These are phyloP conservation scores for Sarocladium oryzae DNA, from an alignment of 2,329 filamentous ascomycete genomes.

Conservation along the genomic window DNA sequence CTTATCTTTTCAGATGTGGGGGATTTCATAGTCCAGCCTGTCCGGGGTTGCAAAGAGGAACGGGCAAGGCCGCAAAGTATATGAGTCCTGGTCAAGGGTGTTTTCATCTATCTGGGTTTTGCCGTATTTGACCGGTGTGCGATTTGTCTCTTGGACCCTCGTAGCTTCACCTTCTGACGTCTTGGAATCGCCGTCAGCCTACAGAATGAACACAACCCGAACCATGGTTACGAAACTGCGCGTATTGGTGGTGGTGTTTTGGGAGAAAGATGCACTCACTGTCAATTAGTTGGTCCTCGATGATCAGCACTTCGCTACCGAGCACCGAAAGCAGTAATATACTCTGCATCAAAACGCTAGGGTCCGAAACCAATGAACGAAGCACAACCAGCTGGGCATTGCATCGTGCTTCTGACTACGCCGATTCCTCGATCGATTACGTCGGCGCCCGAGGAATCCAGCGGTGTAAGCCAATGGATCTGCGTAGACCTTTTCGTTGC, in stretches of 20 bases:
- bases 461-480: not conserved
- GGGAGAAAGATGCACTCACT: too few relatives aligned
- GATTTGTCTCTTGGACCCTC: too few relatives aligned
- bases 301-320: not conserved
- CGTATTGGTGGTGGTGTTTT: too few relatives aligned
- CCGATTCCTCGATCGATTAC: constrained; percentile 5
- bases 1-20: constrained; percentile 7
- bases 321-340: not conserved
- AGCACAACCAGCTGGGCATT: not conserved
- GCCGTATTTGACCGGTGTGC: not conserved
- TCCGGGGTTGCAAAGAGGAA: not conserved
- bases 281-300: not conserved
- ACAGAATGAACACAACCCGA: not conserved
- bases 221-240: not conserved
- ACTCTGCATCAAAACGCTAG: not conserved
- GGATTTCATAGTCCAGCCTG: not conserved
- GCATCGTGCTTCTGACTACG: not conserved
- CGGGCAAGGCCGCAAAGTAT: not conserved
- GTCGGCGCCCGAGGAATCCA: constrained; percentile 2
- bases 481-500: not conserved
- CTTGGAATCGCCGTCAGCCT: too few relatives aligned
- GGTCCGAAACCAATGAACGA: not conserved
- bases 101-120: not conserved
- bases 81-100: not conserved
- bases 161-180: too few relatives aligned